Conservation (phyloP, 225 moss, liverwort and hornwort genomes). For the Neckera pumila region DNA sequence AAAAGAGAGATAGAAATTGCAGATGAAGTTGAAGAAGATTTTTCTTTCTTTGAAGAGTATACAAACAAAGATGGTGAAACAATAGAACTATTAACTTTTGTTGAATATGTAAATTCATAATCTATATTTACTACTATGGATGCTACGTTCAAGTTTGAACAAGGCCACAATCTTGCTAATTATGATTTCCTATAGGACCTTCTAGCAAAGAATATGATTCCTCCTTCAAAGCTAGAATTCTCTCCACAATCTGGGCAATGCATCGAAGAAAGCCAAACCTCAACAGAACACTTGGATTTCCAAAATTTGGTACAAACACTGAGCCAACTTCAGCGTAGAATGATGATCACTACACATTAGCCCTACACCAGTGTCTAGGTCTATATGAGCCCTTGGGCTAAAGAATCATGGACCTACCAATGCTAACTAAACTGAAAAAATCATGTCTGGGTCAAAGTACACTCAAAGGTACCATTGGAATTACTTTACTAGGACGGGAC, state of each 20-base stretch:
- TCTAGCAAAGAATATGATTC: neutral
- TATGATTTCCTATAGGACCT: too few relatives aligned
- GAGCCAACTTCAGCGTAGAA: neutral
- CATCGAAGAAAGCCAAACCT: neutral
- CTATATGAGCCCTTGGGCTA: neutral
- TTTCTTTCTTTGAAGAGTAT: neutral
- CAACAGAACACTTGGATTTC: neutral
- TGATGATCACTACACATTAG: neutral
- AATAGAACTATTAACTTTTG: neutral
- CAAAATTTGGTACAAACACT: constrained; percentile 9
- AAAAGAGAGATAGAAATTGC: neutral
- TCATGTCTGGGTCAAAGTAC: too few relatives aligned
- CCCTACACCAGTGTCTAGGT: neutral
- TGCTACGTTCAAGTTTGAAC: too few relatives aligned
- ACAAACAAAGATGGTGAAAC: neutral
- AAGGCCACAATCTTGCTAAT: neutral
- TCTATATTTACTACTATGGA: neutral
- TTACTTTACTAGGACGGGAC: too few relatives aligned
- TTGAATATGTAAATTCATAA: neutral
- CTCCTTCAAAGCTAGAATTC: neutral
- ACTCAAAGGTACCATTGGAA: too few relatives aligned
- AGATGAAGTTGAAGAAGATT: neutral
- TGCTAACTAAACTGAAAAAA: neutral
- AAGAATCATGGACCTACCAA: neutral
- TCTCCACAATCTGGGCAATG: neutral